phyloP scores from a whole-genome alignment of 192 early-diverging fungal species.

The Coemansia sp. region DNA sequence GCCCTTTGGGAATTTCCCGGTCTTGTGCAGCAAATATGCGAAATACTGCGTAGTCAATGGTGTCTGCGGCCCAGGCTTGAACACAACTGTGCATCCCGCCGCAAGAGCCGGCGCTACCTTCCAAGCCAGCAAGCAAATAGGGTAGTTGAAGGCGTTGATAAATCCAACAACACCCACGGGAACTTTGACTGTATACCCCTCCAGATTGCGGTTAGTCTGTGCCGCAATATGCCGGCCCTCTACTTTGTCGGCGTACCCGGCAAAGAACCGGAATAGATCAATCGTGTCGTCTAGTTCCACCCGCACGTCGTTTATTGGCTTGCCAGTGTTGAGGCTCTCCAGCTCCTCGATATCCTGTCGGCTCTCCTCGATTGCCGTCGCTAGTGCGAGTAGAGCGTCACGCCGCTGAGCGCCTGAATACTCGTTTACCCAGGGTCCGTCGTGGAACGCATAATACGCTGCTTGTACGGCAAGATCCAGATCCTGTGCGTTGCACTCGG shows the following conservation, averaged over 20 bases:
- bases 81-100: constrained; percentile 54
- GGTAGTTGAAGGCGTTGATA: constrained; percentile 69
- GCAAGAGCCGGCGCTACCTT: constrained; percentile 58
- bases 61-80: constrained; percentile 65
- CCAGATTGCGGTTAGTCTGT: constrained; percentile 31
- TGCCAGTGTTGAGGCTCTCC: constrained; percentile 60
- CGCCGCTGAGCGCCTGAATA: constrained; percentile 58
- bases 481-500: constrained; percentile 42
- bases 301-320: constrained; percentile 56
- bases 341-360: constrained; percentile 44
- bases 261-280: constrained; percentile 54
- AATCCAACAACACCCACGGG: constrained; percentile 58
- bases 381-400: constrained; percentile 52
- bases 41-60: constrained; percentile 61
- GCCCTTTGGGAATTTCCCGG: constrained; percentile 52
- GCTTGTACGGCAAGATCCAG: constrained; percentile 51
- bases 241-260: constrained; percentile 56
- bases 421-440: constrained; percentile 52
- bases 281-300: constrained; percentile 57
- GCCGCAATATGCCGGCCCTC: constrained; percentile 50
- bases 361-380: constrained; percentile 45
- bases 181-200: constrained; percentile 55
- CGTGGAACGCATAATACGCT: constrained; percentile 47
- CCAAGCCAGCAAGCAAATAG: constrained; percentile 57
- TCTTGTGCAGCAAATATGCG: constrained; percentile 51